Evolutionary conservation across 352 stramenopile species (phyloP).

Genomic region (Pythium coloratum): DNA sequence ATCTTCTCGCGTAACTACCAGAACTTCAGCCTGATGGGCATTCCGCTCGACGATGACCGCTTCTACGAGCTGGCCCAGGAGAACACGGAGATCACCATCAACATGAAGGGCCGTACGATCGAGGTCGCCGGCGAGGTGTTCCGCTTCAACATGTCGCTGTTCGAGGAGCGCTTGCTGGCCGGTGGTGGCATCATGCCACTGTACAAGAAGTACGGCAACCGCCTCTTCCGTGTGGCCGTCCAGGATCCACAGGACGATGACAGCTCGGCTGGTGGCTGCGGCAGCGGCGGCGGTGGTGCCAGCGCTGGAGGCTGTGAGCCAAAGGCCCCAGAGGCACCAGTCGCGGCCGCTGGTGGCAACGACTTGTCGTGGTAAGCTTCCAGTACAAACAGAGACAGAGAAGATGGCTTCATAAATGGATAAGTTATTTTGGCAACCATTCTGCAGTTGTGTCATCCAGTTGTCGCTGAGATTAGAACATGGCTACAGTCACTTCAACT

Average conservation of each 20-base stretch:
- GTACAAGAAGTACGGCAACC: slow-evolving; percentile 86
- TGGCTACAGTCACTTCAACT: background rate
- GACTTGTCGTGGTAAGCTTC: slow-evolving; percentile 62
- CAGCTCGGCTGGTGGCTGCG: slow-evolving; percentile 31
- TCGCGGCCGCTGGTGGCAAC: slow-evolving; percentile 37
- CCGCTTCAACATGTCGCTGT: slow-evolving; percentile 87
- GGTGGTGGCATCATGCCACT: slow-evolving; percentile 85
- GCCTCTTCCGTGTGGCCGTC: slow-evolving; percentile 82
- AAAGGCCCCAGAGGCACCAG: slow-evolving; percentile 40
- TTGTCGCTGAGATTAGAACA: background rate
- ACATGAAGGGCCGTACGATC: slow-evolving; percentile 83
- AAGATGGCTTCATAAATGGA: slow-evolving; percentile 7
- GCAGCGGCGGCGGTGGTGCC: slow-evolving; percentile 32
- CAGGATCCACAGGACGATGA: slow-evolving; percentile 44
- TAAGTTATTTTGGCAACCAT: slow-evolving; percentile 20
- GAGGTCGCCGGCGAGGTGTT: slow-evolving; percentile 73
- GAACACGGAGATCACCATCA: slow-evolving; percentile 72
- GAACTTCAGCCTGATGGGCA: slow-evolving; percentile 84
- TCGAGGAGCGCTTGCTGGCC: slow-evolving; percentile 79
- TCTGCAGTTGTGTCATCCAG: background rate
- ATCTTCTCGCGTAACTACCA: slow-evolving; percentile 89
- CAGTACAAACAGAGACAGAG: background rate
- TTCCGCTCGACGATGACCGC: slow-evolving; percentile 72
- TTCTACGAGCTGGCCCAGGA: slow-evolving; percentile 85
- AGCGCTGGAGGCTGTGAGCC: slow-evolving; percentile 26